Evolutionary conservation across 257 asterid genomes (phyloP), one percentile per base, ranked within the genome.

Genomic region (Avicennia marina): DNA sequence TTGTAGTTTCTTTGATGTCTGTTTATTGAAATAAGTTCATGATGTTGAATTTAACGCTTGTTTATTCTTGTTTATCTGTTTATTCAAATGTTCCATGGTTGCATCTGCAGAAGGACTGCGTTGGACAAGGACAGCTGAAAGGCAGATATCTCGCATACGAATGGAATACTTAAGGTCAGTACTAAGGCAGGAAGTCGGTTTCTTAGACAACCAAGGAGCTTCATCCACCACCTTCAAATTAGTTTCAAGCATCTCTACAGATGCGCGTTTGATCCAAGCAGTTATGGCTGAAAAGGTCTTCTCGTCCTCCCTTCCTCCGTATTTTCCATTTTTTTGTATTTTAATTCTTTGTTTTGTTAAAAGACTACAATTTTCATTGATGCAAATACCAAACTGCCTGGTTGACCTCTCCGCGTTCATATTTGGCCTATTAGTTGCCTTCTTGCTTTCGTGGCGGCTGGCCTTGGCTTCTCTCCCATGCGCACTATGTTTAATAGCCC

Each of bases 101-200:
- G n/a, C n/a, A 33, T 29, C 49, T 67, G 60, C 76, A 87, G 94
- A 81, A 26, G 91, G 89, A 16, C 13, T 81, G 29, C 81, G 96
- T 24, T 87, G 91, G 96, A 87, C 87, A 44, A 79, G 89, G 76
- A 87, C 84, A 3, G 94, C 91, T 1, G 94, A 81, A 72, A 81
- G 91, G 63, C 96, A 87, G 52, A 78, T 89, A 8, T 84, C 87
- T 26, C 80, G 77, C 4, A 78, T 87, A 15, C 65, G 91, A 31
- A 78, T 56, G 52, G 82, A 79, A 42, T 87, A 84, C 60, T 66
- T 87, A 46, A 79, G 76, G 79, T 75, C 94, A 4, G 73, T 84
- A 19, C 75, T 87, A 32, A 78, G 96, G 21, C 96, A 84, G 64
- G 96, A 87, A 58, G 94, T 84, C 31, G 62, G 85, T 53, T 87